These are phyloP conservation scores for Auriscalpium vulgare DNA, from an alignment of 768 basidiomycete genomes.

Conservation along the genomic window DNA sequence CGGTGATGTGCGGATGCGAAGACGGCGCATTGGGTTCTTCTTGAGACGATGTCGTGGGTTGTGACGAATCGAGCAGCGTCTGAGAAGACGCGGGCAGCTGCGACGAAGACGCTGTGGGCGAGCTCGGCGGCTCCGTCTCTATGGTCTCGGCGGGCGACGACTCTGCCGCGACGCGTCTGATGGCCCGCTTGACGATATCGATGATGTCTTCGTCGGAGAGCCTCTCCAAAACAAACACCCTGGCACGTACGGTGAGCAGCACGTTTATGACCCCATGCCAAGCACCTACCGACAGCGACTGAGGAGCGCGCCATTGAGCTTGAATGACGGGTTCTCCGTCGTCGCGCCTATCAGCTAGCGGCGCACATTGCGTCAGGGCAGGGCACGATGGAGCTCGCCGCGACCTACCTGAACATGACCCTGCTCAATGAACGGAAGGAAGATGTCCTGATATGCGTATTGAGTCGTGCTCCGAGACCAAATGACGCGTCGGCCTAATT, in stretches of 20 bases:
- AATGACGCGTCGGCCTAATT: neutral
- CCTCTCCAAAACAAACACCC: slow-evolving; percentile 67
- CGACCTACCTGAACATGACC: slow-evolving; percentile 56
- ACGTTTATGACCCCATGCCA: neutral
- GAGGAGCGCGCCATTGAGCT: slow-evolving; percentile 61
- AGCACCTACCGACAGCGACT: slow-evolving; percentile 63
- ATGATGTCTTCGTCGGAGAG: slow-evolving; percentile 57
- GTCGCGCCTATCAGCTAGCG: slow-evolving; percentile 70
- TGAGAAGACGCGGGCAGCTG: slow-evolving; percentile 16
- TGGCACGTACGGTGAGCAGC: slow-evolving; percentile 20
- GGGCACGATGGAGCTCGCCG: no score
- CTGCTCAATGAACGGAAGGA: slow-evolving; percentile 74
- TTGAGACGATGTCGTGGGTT: neutral
- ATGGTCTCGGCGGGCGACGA: neutral
- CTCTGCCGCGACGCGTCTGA: slow-evolving; percentile 26
- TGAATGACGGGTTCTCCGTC: slow-evolving; percentile 87
- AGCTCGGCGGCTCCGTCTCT: neutral
- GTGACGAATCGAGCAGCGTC: slow-evolving; percentile 6
- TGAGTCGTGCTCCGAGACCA: slow-evolving; percentile 5
- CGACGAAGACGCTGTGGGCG: neutral
- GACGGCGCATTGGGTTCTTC: slow-evolving; percentile 8
- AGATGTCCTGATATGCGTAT: slow-evolving; percentile 48
- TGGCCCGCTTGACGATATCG: slow-evolving; percentile 49
- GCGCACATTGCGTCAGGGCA: no score
- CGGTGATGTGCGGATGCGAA: slow-evolving; percentile 34